phyloP scores from a whole-genome alignment of 139 green algal genomes.

The Pseudopediastrum boryanum region DNA sequence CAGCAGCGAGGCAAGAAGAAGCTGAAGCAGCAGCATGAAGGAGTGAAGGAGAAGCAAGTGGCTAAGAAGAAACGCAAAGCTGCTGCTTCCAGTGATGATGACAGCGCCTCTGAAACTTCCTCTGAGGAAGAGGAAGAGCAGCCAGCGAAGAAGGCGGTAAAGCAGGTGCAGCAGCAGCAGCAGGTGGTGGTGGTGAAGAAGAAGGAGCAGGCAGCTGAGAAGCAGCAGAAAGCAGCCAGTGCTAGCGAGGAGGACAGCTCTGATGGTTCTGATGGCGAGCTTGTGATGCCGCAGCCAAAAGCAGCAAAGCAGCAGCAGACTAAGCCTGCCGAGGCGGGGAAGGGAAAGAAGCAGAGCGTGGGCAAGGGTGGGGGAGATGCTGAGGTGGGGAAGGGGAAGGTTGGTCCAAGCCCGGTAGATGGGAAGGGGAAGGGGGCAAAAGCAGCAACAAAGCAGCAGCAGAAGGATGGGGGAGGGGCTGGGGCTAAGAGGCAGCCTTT shows the following conservation, averaged over 20 bases:
- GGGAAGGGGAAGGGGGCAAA: background rate
- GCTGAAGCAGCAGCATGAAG: background rate
- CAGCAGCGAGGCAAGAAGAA: background rate
- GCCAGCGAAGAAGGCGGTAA: background rate
- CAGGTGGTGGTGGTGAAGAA: constrained; percentile 1
- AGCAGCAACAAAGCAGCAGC: too few species aligned
- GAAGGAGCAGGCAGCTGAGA: constrained; percentile 2
- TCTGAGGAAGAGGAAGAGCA: constrained; percentile 19
- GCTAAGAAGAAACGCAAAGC: too few species aligned
- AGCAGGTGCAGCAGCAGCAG: background rate
- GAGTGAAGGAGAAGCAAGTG: too few species aligned
- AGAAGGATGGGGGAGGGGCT: too few species aligned
- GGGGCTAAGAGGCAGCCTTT: too few species aligned
- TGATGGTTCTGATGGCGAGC: background rate
- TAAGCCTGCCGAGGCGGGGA: too few species aligned
- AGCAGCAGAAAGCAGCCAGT: background rate
- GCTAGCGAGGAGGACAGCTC: background rate
- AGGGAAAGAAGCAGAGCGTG: background rate
- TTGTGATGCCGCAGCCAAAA: background rate
- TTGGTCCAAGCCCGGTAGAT: background rate
- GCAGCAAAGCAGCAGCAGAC: constrained; percentile 13
- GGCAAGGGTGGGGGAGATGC: too few species aligned
- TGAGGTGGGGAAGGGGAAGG: background rate
- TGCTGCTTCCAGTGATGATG: background rate
- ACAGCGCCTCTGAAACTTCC: background rate